phyloP scores from a whole-genome alignment of 2,329 filamentous ascomycete genomes.

The Ambrosiella xylebori region DNA sequence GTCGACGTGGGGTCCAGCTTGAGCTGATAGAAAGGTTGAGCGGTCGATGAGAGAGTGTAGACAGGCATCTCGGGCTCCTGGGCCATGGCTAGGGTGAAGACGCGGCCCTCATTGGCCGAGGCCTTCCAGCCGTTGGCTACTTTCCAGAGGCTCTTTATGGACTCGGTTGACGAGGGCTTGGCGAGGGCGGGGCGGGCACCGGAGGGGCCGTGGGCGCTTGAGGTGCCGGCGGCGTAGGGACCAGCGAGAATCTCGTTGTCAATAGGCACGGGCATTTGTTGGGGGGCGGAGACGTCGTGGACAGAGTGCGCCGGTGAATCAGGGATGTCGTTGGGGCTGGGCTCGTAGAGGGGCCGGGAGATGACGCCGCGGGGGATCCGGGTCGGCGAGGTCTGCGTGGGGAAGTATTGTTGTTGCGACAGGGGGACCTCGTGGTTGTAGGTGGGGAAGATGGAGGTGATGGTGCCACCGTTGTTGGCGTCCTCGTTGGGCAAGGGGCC shows the following conservation, averaged over 20 bases:
- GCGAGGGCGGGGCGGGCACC: constrained; percentile 29
- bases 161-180: constrained; percentile 37
- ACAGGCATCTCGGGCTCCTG: constrained; percentile 43
- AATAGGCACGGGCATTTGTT: not conserved
- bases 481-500: constrained; percentile 24
- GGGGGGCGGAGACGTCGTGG: not conserved
- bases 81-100: constrained; percentile 40
- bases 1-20: constrained; percentile 45
- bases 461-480: constrained; percentile 19
- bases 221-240: not conserved
- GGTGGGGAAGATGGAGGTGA: constrained; percentile 59
- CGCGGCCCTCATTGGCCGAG: constrained; percentile 37
- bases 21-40: constrained; percentile 51
- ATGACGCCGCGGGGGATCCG: constrained; percentile 47
- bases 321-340: constrained; percentile 14
- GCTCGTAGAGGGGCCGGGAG: constrained; percentile 45
- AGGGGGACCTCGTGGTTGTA: constrained; percentile 53
- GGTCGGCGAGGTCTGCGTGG: constrained; percentile 45
- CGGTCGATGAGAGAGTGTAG: constrained; percentile 45
- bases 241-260: not conserved
- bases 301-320: not conserved
- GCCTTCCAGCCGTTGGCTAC: constrained; percentile 54
- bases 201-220: constrained; percentile 16
- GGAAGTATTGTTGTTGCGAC: constrained; percentile 52
- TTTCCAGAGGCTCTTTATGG: constrained; percentile 50